Evolutionary conservation across 169 alveolate genomes (phyloP).

Genomic region (Plasmodium adleri): DNA sequence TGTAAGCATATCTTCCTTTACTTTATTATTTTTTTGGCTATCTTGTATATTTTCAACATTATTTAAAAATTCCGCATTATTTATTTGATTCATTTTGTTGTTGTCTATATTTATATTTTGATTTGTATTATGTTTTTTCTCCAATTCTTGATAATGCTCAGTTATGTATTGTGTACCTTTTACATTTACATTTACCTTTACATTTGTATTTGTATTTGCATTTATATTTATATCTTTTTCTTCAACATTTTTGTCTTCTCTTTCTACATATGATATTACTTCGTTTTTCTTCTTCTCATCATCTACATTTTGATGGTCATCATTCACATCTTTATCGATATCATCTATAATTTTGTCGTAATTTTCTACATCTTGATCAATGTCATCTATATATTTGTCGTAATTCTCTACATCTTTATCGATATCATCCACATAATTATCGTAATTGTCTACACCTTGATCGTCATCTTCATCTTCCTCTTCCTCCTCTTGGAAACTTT

Average conservation of each 20-base stretch:
- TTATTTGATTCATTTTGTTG: no score
- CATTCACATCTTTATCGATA: neutral
- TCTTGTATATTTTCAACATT: neutral
- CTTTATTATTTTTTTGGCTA: neutral
- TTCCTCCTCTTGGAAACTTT: neutral
- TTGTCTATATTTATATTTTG: no score
- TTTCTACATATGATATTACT: neutral
- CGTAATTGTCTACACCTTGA: neutral
- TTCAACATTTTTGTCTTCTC: neutral
- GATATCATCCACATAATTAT: neutral
- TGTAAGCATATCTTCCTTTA: neutral
- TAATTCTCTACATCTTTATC: neutral
- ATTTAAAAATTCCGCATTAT: neutral
- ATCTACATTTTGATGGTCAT: neutral
- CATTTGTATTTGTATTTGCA: no score
- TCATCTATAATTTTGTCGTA: neutral
- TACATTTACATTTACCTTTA: no score
- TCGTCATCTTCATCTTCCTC: slow-evolving; percentile 10
- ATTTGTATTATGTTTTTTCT: no score
- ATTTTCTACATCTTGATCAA: slow-evolving; percentile 4
- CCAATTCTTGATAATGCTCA: no score
- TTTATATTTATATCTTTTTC: no score
- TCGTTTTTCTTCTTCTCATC: neutral
- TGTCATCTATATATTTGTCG: neutral
- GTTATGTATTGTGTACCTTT: no score